phyloP scores from a whole-genome alignment of 352 stramenopile genomes.

The Globisporangium apiculatum region DNA sequence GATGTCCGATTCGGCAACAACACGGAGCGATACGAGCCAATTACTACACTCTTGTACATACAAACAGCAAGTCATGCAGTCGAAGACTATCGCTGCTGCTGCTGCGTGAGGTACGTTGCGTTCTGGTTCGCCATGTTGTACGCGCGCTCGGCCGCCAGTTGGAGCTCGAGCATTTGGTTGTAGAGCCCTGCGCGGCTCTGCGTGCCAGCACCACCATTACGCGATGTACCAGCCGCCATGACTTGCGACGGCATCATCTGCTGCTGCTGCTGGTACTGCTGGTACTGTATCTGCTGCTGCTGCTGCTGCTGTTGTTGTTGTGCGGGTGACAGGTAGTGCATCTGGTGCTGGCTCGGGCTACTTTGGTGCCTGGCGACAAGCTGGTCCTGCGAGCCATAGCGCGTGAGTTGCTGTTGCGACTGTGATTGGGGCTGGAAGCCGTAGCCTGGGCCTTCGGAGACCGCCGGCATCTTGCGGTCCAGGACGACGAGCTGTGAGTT shows the following conservation, averaged over 20 bases:
- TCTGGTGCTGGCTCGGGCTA: slow-evolving; percentile 7
- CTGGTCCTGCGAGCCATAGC: slow-evolving; percentile 11
- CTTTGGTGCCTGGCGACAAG: neutral
- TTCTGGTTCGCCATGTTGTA: slow-evolving; percentile 77
- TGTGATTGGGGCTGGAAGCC: slow-evolving; percentile 7
- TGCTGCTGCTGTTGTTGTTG: slow-evolving; percentile 8
- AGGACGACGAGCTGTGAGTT: slow-evolving; percentile 14
- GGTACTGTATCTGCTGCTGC: slow-evolving; percentile 11
- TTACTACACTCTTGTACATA: no score
- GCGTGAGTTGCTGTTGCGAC: slow-evolving; percentile 8
- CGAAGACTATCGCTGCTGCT: slow-evolving; percentile 6
- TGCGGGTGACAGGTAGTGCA: slow-evolving; percentile 15
- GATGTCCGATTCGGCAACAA: no score
- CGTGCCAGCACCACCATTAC: neutral
- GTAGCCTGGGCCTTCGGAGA: slow-evolving; percentile 21
- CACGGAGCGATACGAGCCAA: no score
- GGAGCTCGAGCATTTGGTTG: slow-evolving; percentile 74
- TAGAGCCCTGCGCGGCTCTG: slow-evolving; percentile 43
- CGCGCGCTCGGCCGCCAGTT: slow-evolving; percentile 52
- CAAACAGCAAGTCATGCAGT: no score
- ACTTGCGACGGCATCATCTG: neutral
- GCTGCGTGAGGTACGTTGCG: slow-evolving; percentile 45
- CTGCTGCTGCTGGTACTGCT: slow-evolving; percentile 16
- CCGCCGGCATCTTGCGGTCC: slow-evolving; percentile 39
- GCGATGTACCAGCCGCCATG: neutral